Percentiles rank a stretch among this genome's conserved stretches.
phyloP scores from a whole-genome alignment of 1,284 basidiomycete genomes.

The Trichosporon asahii region DNA sequence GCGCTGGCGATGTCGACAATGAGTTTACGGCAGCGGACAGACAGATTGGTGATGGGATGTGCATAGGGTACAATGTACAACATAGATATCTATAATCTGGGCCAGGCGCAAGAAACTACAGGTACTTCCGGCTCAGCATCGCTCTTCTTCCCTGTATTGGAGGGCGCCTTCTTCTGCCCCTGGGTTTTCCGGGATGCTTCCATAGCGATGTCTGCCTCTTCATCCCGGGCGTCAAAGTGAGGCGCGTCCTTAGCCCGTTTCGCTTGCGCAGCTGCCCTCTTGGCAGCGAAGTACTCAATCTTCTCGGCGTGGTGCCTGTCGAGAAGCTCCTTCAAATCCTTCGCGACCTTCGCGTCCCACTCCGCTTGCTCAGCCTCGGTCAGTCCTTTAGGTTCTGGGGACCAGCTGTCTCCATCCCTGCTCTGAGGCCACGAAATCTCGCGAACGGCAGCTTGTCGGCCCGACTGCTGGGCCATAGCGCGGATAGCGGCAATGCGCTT shows the following conservation, averaged over 20 bases:
- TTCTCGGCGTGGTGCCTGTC: not conserved
- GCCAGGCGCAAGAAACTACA: not conserved
- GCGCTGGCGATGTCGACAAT: no score
- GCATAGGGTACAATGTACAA: constrained; percentile 6
- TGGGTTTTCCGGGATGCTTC: not conserved
- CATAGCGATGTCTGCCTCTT: not conserved
- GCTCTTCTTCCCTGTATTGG: not conserved
- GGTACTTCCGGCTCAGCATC: not conserved
- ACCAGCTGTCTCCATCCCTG: not conserved
- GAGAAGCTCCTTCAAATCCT: constrained; percentile 4
- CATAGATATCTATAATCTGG: not conserved
- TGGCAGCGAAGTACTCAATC: not conserved
- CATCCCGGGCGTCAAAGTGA: not conserved
- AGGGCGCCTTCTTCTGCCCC: not conserved
- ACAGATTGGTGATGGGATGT: not conserved
- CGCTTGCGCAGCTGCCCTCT: not conserved
- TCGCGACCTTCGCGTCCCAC: not conserved
- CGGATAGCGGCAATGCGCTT: not conserved
- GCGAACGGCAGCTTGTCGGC: not conserved
- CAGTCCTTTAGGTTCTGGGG: not conserved
- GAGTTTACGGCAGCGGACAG: not conserved
- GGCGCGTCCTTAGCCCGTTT: not conserved
- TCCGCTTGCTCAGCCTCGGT: not conserved
- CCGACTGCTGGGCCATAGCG: not conserved
- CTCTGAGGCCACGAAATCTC: not conserved